Conservation (phyloP, 495 filamentous ascomycete genomes). For the Xylaria telfairii region DNA sequence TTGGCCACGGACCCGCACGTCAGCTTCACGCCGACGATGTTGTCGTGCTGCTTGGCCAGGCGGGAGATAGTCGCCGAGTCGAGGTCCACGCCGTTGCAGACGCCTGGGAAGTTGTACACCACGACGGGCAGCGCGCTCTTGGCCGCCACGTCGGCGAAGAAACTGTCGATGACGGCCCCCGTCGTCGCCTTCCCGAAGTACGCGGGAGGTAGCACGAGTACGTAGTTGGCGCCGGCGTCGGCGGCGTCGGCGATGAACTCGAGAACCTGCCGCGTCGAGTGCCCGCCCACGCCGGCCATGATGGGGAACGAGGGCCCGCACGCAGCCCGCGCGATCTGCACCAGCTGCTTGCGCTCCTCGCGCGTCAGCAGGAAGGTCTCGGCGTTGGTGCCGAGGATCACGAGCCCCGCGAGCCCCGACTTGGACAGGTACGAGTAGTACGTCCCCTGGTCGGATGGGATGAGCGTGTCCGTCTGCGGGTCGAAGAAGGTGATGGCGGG, state of each 20-base stretch:
- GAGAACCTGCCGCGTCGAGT: slow-evolving; percentile 68
- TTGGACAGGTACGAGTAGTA: slow-evolving; percentile 64
- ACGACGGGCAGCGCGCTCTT: slow-evolving; percentile 63
- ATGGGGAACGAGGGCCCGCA: slow-evolving; percentile 60
- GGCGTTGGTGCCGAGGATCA: slow-evolving; percentile 70
- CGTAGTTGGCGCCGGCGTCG: slow-evolving; percentile 63
- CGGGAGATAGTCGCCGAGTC: slow-evolving; percentile 65
- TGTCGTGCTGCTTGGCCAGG: slow-evolving; percentile 55
- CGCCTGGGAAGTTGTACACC: slow-evolving; percentile 74
- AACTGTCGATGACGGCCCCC: slow-evolving; percentile 61
- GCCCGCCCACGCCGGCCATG: slow-evolving; percentile 68
- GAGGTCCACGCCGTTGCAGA: slow-evolving; percentile 74
- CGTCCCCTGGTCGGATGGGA: slow-evolving; percentile 52
- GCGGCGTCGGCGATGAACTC: slow-evolving; percentile 65
- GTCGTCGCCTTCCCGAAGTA: slow-evolving; percentile 70
- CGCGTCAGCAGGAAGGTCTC: slow-evolving; percentile 70
- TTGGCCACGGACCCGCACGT: slow-evolving; percentile 75
- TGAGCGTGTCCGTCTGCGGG: slow-evolving; percentile 57
- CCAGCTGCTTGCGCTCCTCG: slow-evolving; percentile 60
- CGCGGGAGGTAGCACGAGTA: slow-evolving; percentile 66
- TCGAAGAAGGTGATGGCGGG: slow-evolving; percentile 62
- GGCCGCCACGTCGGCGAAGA: slow-evolving; percentile 64
- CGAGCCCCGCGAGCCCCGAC: slow-evolving; percentile 62
- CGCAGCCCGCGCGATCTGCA: slow-evolving; percentile 58
- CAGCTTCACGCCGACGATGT: slow-evolving; percentile 68